Evolutionary conservation across 768 basidiomycete species (phyloP), one percentile per base, ranked within the genome.

Genomic region (Tulasnella sp.): DNA sequence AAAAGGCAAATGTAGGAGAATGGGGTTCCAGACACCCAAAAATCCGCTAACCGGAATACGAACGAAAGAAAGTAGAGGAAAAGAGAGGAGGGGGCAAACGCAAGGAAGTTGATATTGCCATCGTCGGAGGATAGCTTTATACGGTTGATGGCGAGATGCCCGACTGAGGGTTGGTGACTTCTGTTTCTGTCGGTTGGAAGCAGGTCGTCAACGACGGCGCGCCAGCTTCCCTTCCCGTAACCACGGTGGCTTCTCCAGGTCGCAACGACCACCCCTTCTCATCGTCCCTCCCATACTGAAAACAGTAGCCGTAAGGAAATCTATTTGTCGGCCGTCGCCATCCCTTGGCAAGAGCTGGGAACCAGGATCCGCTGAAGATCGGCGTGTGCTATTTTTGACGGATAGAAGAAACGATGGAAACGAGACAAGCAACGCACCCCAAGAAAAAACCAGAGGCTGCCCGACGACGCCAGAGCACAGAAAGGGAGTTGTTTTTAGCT

Each of bases 1-100:
- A 64, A 64, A 52, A 52, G 29, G 54, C 54, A 58, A 58, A 29
- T 25, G 54, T 12, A 54, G 22, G 34, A 69, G 36, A 14, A 37
- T 69, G 68, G 68, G 68, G 68, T 69, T 69, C 68, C 68, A 69
- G 68, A 69, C 68, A 69, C 68, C 68, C 68, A 69, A 69, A 31
- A 69, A 37, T 40, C 39, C 34, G 54, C 12, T 58, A 58, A 58
- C 54, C 54, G 39, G 68, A 69, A 31, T n/a, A 31, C 12, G 67
- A 37, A 40, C 19, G 22, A n/a, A 31, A 69, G 68, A 40, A 69
- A 36, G 25, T 29, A 69, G 34, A 69, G 25, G 36, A 69, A 40
- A 40, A 34, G 68, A 36, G 5, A 69, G 68, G 68, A 69, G 68
- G 68, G 68, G 68, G 68, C 68, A 37, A 69, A 36, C 34, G 68